Evolutionary conservation across 176 grass and related monocot genomes (phyloP).

Genomic region (Carex parvula): DNA sequence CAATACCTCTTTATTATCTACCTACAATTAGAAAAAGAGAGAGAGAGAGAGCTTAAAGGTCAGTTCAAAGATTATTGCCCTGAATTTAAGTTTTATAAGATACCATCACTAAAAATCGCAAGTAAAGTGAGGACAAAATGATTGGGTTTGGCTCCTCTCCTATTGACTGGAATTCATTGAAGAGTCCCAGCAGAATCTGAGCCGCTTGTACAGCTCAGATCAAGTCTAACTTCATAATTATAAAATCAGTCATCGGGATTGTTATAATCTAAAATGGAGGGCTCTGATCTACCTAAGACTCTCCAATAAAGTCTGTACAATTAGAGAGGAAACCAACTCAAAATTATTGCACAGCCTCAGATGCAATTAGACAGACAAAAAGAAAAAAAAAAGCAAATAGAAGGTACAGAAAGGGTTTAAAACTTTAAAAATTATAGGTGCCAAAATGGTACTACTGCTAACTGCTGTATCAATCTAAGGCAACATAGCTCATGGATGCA

Average conservation of each 20-base stretch:
- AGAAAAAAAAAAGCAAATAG: neutral
- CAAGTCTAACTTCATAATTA: neutral
- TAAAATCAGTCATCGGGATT: neutral
- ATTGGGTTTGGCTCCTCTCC: neutral
- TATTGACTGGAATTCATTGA: neutral
- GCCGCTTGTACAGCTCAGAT: neutral
- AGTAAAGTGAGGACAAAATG: neutral
- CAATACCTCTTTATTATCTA: conserved; percentile 58
- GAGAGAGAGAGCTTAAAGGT: conserved; percentile 7
- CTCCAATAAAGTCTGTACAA: neutral
- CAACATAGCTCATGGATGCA: neutral
- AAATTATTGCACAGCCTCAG: neutral
- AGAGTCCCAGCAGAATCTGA: neutral
- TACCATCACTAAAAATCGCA: neutral
- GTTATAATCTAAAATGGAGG: neutral
- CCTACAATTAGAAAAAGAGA: conserved; percentile 36
- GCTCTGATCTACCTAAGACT: neutral
- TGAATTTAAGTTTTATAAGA: neutral
- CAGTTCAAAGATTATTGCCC: conserved; percentile 2
- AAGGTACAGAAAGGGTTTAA: neutral
- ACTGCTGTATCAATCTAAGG: neutral
- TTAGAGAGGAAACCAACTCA: neutral
- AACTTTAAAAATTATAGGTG: neutral
- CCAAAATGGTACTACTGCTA: neutral
- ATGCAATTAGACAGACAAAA: neutral